Evolutionary conservation across 352 stramenopile genomes (phyloP), one percentile per base, ranked within the genome.

Genomic region (Blastocystis hominis): DNA sequence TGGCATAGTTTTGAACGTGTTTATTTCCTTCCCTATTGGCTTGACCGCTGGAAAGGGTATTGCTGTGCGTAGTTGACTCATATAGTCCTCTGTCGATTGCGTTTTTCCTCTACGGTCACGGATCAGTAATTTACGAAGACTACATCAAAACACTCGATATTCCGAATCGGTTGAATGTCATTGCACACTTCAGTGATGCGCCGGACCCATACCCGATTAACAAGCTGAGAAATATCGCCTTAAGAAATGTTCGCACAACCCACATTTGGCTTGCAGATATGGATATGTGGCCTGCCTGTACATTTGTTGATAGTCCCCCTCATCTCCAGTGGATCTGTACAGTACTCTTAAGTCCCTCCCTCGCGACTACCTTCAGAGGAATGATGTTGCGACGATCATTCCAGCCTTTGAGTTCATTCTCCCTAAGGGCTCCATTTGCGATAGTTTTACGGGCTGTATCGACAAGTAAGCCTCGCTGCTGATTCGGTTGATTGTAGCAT

Each of bases 191-290:
- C n/a, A 55, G 44, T 3, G 59, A 81, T 17, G 66, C n/a, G 15
- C 13, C 72, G n/a, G 59, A 81, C 13, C 54, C 54, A 0, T 81
- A 81, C 59, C 72, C 72, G 4, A 81, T 81, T 50, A 81, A 81
- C 59, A 81, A 50, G 59, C 53, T 81, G 17, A 42, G 72, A 9
- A 81, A 81, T 20, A 81, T 81, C 20, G 72, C 72, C 15, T 17
- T 81, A 10, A 20, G 54, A 20, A n/a, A 55, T 68, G 72, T 81
- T 24, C 42, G n/a, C n/a, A 81, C 72, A 2, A 50, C 54, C n/a
- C 72, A 81, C 36, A n/a, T 81, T 7, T 81, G 72, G 72, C 47
- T 81, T n/a, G 59, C 72, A 3, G 72, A 81, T 81, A 81, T 81
- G 72, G 72, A 81, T 54, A 81, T 81, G 72, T 81, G 72, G 72